phyloP scores from a whole-genome alignment of 2,329 filamentous ascomycete species.

The Penicillium sclerotiorum region DNA sequence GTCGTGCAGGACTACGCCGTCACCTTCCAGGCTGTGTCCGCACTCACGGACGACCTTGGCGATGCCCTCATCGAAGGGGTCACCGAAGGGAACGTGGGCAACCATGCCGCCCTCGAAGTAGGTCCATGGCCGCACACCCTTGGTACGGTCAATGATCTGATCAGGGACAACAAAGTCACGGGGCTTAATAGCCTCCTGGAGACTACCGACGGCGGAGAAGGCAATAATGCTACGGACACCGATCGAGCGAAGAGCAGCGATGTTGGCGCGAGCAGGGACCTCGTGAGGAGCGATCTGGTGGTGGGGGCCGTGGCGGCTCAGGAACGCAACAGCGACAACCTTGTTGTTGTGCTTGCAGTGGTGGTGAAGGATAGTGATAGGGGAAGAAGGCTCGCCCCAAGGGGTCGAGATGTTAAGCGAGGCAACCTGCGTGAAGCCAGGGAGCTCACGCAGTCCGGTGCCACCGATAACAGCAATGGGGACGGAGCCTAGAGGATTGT shows the following conservation, averaged over 20 bases:
- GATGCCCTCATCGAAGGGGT: conserved; percentile 84
- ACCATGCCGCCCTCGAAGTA: conserved; percentile 86
- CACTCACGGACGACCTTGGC: conserved; percentile 77
- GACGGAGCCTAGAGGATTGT: conserved; percentile 55
- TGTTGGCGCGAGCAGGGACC: conserved; percentile 92
- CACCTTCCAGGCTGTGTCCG: conserved; percentile 75
- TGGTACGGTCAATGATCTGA: conserved; percentile 96
- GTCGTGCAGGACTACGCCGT: conserved; percentile 81
- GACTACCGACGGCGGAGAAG: conserved; percentile 90
- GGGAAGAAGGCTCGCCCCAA: conserved; percentile 78
- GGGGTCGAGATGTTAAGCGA: conserved; percentile 76
- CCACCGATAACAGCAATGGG: conserved; percentile 90
- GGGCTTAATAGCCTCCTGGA: conserved; percentile 90
- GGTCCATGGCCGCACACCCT: conserved; percentile 90
- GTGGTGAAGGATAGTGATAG: conserved; percentile 88
- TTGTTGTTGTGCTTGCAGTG: conserved; percentile 67
- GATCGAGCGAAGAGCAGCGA: conserved; percentile 89
- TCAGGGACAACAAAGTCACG: conserved; percentile 96
- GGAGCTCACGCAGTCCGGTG: conserved; percentile 85
- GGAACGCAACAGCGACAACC: conserved; percentile 75
- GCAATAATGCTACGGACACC: conserved; percentile 91
- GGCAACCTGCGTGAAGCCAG: conserved; percentile 83
- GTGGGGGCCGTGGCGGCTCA: conserved; percentile 86
- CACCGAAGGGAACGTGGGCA: conserved; percentile 91
- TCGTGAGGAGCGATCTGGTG: conserved; percentile 93